Conservation (phyloP, 768 basidiomycete species). For the Xerocomus spinulosus region DNA sequence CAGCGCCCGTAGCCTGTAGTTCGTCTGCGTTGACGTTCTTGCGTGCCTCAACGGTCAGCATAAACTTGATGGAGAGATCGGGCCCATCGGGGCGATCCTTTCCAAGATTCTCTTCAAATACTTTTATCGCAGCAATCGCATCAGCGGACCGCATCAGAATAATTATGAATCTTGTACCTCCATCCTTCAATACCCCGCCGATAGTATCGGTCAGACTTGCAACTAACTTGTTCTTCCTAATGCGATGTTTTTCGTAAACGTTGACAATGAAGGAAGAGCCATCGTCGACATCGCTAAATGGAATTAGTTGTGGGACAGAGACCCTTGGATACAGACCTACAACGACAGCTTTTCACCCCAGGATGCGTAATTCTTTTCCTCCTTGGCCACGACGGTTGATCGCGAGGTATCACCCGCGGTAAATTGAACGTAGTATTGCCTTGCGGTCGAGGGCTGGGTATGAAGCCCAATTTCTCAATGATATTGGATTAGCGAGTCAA, state of each 20-base stretch:
- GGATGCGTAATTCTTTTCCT: background rate
- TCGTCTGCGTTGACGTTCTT: background rate
- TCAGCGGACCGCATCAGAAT: background rate
- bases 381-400: background rate
- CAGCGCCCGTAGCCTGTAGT: background rate
- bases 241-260: background rate
- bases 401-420: background rate
- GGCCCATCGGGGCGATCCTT: background rate
- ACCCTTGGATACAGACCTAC: background rate
- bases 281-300: background rate
- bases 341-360: background rate
- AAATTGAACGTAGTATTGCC: background rate
- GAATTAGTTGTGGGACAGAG: background rate
- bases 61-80: background rate
- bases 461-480: conserved; percentile 2
- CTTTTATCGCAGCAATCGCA: background rate
- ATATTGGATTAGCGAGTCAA: too few species aligned
- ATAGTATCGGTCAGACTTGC: background rate
- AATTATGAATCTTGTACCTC: background rate
- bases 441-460: background rate
- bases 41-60: background rate
- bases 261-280: too few species aligned
- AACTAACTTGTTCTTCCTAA: background rate
- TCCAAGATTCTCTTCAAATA: background rate
- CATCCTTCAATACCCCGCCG: background rate